Evolutionary conservation across 2,329 filamentous ascomycete genomes (phyloP), one percentile per base, ranked within the genome.

Genomic region (Venturia oleaginea): DNA sequence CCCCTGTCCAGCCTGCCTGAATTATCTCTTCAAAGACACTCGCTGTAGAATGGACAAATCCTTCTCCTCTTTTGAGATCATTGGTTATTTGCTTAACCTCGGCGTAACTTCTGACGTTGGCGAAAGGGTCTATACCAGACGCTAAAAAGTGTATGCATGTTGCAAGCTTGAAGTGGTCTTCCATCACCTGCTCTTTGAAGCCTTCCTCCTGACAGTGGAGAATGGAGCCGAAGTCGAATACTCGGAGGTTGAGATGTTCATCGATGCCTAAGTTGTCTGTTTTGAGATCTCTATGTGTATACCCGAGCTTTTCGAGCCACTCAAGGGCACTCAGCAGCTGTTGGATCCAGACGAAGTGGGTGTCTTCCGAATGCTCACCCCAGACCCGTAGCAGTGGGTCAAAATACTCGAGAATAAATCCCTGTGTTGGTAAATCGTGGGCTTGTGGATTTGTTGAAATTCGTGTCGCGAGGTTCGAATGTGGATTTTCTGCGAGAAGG

Each of bases 171-270:
- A 66, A 65, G 46, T 65, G 63, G 34, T 66, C 65, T 61, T 65
- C 63, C 19, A 65, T 42, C 57, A 65, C 63, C 51, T 66, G 65
- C 59, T 65, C 62, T 32, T 55, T 15, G 59, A 62, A 66, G 63
- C 65, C 63, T 65, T 63, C 63, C n/a, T 66, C 65, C n/a, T 65
- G 30, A 51, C 63, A 60, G 46, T 66, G 63, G 27, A 59, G 59
- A 40, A 65, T 10, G 40, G 63, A 66, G 42, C 63, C 65, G 51
- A 66, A 66, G 38, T 66, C 65, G 38, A 66, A 65, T 46, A 66
- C 40, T 63, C 48, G 32, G 40, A 66, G 65, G 42, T 64, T 38
- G 48, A 63, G 64, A 55, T 63, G 19, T 17, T 32, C 42, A 61
- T 66, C 59, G 63, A 66, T 64, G 19, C 64, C 64, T n/a, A 66